These are phyloP conservation scores for Bolboschoenoplectus hybrid DNA, from an alignment of 202 grass and related monocot species.

Conservation along the genomic window DNA sequence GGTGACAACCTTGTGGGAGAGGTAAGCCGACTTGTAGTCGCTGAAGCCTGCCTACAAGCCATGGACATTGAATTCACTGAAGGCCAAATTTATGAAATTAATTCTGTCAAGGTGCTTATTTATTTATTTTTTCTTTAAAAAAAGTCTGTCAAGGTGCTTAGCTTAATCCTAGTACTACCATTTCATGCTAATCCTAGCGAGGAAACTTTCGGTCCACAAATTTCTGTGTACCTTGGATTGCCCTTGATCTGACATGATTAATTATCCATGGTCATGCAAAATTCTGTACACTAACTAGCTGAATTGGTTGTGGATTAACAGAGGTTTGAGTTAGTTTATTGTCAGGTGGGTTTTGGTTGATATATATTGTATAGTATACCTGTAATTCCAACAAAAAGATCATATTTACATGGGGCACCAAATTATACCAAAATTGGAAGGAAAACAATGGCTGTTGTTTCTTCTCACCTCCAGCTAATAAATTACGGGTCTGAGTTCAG, in stretches of 20 bases:
- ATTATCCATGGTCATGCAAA: background rate
- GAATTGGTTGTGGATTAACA: background rate
- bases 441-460: background rate
- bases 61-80: slow-evolving; percentile 79
- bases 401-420: background rate
- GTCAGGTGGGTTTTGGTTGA: background rate
- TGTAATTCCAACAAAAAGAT: background rate
- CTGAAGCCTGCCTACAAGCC: slow-evolving; percentile 95
- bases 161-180: slow-evolving; percentile 3
- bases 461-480: background rate
- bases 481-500: no score
- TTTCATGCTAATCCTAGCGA: background rate
- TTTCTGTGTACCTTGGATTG: background rate
- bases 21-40: slow-evolving; percentile 89
- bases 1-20: slow-evolving; percentile 95
- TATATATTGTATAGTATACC: background rate
- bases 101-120: slow-evolving; percentile 80
- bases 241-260: background rate
- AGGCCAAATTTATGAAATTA: slow-evolving; percentile 91
- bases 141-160: background rate
- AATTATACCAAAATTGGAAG: background rate
- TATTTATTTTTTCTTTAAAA: no score
- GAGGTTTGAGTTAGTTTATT: background rate
- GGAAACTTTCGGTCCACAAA: background rate
- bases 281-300: background rate